Evolutionary conservation across 139 green algal species (phyloP), one percentile per base, ranked within the genome.

Genomic region (Coelastrella sp.): DNA sequence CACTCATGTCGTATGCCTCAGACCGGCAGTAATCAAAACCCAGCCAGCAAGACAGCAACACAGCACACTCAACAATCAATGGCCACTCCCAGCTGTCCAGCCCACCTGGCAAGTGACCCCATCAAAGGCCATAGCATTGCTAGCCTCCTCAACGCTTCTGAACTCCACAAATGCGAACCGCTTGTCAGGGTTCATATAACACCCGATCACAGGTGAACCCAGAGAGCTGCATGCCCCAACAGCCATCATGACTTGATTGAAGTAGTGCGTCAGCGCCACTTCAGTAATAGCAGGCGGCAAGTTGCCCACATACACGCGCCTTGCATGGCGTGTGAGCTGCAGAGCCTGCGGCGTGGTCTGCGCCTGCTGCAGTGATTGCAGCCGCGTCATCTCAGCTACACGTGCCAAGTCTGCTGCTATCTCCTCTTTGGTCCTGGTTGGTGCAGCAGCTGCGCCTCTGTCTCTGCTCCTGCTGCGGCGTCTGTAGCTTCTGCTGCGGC

Each of bases 101-200:
- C 83, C 14, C 56, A 90, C 85, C 85, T 90, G 85, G 60, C 85
- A 90, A 7, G 20, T 59, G 13, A 90, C 92, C 20, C 97, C 97
- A 86, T 99, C 97, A 58, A 99, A 94, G 5, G 96, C 97, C 96
- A 99, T 98, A 3, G 96, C 95, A 89, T 99, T 99, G 87, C 92
- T 96, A 3, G 96, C 95, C 94, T 99, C 97, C 92, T 98, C 96
- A 6, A 99, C 97, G 92, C 94, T 94, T 54, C 77, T 66, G 82
- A 99, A 96, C 94, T 99, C 98, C 77, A 99, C 98, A 95, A 99
- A 99, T 0, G 97, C 95, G 90, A 99, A 99, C 90, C 98, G 98
- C 94, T 99, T 99, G 92, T 99, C 98, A 23, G 96, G 93, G 94
- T 99, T 99, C 92, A 99, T 97, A 95, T 99, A 90, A n/a, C 71